A percentile compares a stretch with the other conserved stretches of the same genome.
These are phyloP conservation scores for Metschnikowia cerradonensis DNA, from an alignment of 805 yeast species.

Conservation along the genomic window DNA sequence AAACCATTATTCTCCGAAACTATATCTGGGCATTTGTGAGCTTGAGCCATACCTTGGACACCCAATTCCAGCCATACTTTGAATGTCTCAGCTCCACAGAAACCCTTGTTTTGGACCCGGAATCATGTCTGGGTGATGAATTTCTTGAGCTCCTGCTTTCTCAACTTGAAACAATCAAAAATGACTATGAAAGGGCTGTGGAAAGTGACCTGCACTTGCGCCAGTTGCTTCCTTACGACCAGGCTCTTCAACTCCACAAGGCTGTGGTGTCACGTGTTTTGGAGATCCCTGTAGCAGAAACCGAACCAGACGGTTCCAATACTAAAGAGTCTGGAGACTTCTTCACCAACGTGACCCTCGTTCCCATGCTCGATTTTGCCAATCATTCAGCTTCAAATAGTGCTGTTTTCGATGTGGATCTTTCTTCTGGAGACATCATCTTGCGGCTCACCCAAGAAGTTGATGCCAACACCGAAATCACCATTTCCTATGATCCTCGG, in stretches of 20 bases:
- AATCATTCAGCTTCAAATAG: slow-evolving; percentile 47
- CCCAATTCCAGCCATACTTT: slow-evolving; percentile 11
- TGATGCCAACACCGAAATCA: slow-evolving; percentile 8
- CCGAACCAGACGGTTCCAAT: too few relatives aligned
- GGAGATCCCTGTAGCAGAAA: slow-evolving; percentile 52
- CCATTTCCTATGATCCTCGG: slow-evolving; percentile 15
- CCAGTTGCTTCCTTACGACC: slow-evolving; percentile 19
- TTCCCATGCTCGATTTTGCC: slow-evolving; percentile 65
- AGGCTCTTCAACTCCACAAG: slow-evolving; percentile 28
- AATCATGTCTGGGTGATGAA: neutral
- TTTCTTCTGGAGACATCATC: slow-evolving; percentile 39
- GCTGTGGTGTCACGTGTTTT: slow-evolving; percentile 58
- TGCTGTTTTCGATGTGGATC: slow-evolving; percentile 60
- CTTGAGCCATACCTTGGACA: neutral
- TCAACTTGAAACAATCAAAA: neutral
- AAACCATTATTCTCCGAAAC: slow-evolving; percentile 15
- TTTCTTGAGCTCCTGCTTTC: neutral
- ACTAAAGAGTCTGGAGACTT: slow-evolving; percentile 30
- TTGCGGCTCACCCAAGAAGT: slow-evolving; percentile 22
- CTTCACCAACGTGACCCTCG: slow-evolving; percentile 50
- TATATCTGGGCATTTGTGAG: slow-evolving; percentile 14
- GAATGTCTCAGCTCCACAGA: slow-evolving; percentile 10
- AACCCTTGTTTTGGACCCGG: slow-evolving; percentile 7
- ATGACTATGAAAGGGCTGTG: slow-evolving; percentile 1
- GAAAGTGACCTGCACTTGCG: neutral